Evolutionary conservation across 208 protist genomes (phyloP).

Genomic region (Trypanosoma scelopori): DNA sequence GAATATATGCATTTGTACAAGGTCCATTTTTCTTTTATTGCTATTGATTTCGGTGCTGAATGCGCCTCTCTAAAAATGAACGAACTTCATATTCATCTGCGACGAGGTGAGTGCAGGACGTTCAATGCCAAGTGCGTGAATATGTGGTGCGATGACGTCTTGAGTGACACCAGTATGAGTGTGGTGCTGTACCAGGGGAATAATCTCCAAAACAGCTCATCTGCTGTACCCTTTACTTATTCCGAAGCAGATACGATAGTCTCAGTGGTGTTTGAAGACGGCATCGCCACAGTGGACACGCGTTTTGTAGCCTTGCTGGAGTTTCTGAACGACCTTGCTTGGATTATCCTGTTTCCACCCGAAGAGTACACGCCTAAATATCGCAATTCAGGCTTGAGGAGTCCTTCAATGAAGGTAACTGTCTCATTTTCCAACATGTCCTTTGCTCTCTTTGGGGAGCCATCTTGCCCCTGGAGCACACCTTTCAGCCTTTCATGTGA

Average conservation of each 20-base stretch:
- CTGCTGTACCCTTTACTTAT: not conserved
- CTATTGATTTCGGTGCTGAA: slow-evolving; percentile 9
- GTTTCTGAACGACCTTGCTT: slow-evolving; percentile 17
- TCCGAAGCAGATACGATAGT: slow-evolving; percentile 2
- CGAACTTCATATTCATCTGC: slow-evolving; percentile 4
- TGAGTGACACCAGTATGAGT: slow-evolving; percentile 9
- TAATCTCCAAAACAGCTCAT: not conserved
- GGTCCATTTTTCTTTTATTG: slow-evolving; percentile 10
- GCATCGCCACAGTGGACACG: slow-evolving; percentile 3
- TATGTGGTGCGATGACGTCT: slow-evolving; percentile 7
- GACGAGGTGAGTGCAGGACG: not conserved
- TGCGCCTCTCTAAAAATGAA: not conserved
- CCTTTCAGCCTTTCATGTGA: slow-evolving; percentile 17
- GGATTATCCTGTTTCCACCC: slow-evolving; percentile 4
- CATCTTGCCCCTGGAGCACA: slow-evolving; percentile 6
- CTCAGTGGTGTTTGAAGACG: slow-evolving; percentile 6
- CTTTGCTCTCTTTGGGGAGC: slow-evolving; percentile 20
- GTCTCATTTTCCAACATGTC: slow-evolving; percentile 17
- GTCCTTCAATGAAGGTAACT: slow-evolving; percentile 3
- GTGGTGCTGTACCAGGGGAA: not conserved
- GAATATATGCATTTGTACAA: not conserved
- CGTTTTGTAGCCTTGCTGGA: slow-evolving; percentile 13
- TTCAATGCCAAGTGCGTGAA: not conserved
- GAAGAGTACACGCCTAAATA: slow-evolving; percentile 6
- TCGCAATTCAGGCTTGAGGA: slow-evolving; percentile 9